Conservation (phyloP, 2,329 filamentous ascomycete genomes). For the Phoma sp. region DNA sequence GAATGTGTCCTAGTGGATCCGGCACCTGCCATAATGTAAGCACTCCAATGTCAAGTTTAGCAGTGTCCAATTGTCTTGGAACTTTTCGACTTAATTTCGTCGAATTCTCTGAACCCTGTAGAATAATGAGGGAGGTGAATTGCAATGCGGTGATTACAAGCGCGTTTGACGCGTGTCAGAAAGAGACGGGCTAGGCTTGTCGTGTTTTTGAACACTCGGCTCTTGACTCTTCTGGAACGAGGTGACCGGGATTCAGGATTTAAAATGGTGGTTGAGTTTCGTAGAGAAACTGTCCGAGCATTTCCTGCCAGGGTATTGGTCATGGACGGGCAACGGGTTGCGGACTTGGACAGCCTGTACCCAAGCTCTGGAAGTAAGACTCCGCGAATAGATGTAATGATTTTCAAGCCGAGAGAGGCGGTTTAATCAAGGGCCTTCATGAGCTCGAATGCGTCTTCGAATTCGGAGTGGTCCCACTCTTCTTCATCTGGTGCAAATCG, state of each 20-base stretch:
- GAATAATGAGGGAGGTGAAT: not conserved
- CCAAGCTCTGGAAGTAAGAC: too few relatives aligned
- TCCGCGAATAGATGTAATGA: too few relatives aligned
- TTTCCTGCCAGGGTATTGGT: too few relatives aligned
- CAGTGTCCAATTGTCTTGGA: not conserved
- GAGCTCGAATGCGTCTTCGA: constrained; percentile 6
- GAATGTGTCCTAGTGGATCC: not conserved
- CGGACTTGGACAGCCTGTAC: not conserved
- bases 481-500: constrained; percentile 31
- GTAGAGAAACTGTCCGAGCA: too few relatives aligned
- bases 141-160: not conserved
- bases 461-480: constrained; percentile 38
- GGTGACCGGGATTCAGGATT: not conserved
- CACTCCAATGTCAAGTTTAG: not conserved
- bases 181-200: not conserved
- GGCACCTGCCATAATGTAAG: not conserved
- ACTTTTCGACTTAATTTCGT: not conserved
- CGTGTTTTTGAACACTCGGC: not conserved
- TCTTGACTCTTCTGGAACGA: too few relatives aligned
- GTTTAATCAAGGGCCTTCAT: constrained; percentile 4
- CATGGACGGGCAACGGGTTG: not conserved
- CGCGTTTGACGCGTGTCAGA: not conserved
- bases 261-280: too few relatives aligned
- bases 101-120: not conserved
- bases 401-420: not conserved